These are phyloP conservation scores for Cyberlindnera samutprakarnensis DNA, from an alignment of 805 yeast species.

Conservation along the genomic window DNA sequence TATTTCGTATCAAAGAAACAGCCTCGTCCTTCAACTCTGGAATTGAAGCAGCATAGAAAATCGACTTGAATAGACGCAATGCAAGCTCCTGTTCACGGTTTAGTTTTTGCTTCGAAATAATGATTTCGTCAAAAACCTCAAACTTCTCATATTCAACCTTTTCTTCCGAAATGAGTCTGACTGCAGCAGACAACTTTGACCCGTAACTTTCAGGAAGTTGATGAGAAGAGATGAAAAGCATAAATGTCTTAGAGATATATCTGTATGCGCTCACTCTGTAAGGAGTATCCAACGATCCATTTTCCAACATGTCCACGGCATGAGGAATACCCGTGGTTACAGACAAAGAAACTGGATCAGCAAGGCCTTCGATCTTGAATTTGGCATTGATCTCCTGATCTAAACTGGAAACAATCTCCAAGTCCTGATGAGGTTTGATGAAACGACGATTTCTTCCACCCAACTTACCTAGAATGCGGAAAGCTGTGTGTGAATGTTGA, in stretches of 20 bases:
- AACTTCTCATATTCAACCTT: constrained; percentile 23
- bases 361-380: constrained; percentile 64
- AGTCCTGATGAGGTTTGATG: constrained; percentile 64
- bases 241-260: constrained; percentile 57
- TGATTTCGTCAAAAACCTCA: constrained; percentile 32
- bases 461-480: constrained; percentile 85
- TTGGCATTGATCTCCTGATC: constrained; percentile 66
- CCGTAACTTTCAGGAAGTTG: constrained; percentile 33
- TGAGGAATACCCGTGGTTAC: constrained; percentile 78
- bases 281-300: constrained; percentile 46
- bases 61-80: constrained; percentile 53
- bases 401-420: constrained; percentile 43
- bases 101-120: constrained; percentile 41
- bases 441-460: constrained; percentile 94
- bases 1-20: constrained; percentile 44
- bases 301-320: constrained; percentile 70
- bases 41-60: constrained; percentile 71
- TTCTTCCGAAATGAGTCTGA: constrained; percentile 32
- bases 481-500: constrained; percentile 90
- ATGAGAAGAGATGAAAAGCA: constrained; percentile 49
- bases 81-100: constrained; percentile 60
- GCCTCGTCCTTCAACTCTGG: constrained; percentile 71
- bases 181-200: constrained; percentile 41
- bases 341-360: constrained; percentile 56
- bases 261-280: constrained; percentile 74